Evolutionary conservation across 2,329 filamentous ascomycete genomes (phyloP), one percentile per base, ranked within the genome.

Genomic region (Fusarium sp.): DNA sequence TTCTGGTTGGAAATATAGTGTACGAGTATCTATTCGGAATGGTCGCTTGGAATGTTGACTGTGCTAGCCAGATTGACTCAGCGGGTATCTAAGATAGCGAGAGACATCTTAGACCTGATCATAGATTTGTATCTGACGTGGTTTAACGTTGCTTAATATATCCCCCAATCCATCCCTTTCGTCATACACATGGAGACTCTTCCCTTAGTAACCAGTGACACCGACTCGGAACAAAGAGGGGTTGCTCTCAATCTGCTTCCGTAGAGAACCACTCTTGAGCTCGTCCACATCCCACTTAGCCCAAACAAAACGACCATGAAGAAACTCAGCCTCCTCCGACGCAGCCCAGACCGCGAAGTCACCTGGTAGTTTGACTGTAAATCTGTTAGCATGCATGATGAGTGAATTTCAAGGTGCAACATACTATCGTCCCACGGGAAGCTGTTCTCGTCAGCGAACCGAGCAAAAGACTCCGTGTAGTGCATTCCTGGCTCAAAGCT

Each of bases 401-500:
- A 1, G 2, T 28, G 10, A 0, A 2, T 19, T 1, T 0, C 6
- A 1, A 4, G 0, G 2, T 8, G 5, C 6, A 4, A 62, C 58
- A 23, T 47, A 62, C 58, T 47, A 0, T 62, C 58, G 17, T 62
- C 58, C 58, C 58, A 62, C 4, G 24, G 21, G 3, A 62, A 62
- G 9, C 48, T 56, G 1, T n/a, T 62, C 4, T 38, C 48, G 3
- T 62, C 48, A 1, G 48, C 17, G 19, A 62, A 62, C 0, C 56
- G 48, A 0, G 17, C 19, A 6, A 62, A 62, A 6, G 58, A n/a
- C 2, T 62, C 57, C 0, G 58, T 62, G 1, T 62, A 62, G 24
- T 62, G 58, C 0, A 62, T 20, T 0, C 65, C 62, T 0, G 62
- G 62, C 9, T 71, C 54, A 12, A 71, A 72, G 26, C 61, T 71